phyloP scores from a whole-genome alignment of 2,329 filamentous ascomycete genomes.

The Chaetomiaceae sp. region DNA sequence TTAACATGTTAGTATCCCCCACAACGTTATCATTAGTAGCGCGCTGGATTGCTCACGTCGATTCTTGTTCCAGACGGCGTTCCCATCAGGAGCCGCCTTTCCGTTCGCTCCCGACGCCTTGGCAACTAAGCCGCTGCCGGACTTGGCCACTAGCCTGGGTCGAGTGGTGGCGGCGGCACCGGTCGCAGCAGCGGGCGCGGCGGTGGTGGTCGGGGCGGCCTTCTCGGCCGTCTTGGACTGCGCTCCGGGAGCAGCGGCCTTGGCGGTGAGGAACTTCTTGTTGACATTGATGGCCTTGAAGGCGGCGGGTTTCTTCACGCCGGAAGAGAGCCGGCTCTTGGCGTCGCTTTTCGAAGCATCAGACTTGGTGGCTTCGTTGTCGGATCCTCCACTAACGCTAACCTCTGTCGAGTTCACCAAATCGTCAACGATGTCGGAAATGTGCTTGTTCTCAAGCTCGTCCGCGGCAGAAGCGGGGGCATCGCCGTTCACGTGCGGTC shows the following conservation, averaged over 20 bases:
- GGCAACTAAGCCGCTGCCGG: slow-evolving; percentile 53
- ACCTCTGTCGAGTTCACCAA: slow-evolving; percentile 59
- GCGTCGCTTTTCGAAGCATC: slow-evolving; percentile 51
- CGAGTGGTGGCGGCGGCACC: slow-evolving; percentile 48
- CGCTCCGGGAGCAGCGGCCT: slow-evolving; percentile 45
- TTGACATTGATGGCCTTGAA: slow-evolving; percentile 87
- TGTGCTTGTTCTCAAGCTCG: slow-evolving; percentile 55
- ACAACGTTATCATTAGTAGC: not conserved
- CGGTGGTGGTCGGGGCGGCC: slow-evolving; percentile 41
- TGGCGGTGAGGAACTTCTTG: slow-evolving; percentile 75
- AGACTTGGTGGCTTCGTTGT: slow-evolving; percentile 65
- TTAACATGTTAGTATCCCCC: slow-evolving; percentile 18
- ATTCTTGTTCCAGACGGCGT: slow-evolving; percentile 85
- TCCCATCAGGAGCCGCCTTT: slow-evolving; percentile 64
- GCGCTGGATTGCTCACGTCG: slow-evolving; percentile 54
- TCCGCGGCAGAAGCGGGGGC: slow-evolving; percentile 36
- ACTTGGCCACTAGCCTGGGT: slow-evolving; percentile 72
- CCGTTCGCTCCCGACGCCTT: slow-evolving; percentile 47
- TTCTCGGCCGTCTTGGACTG: slow-evolving; percentile 51
- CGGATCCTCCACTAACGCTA: slow-evolving; percentile 69
- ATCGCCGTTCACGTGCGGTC: slow-evolving; percentile 47
- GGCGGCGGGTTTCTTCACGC: slow-evolving; percentile 68
- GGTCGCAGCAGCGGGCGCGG: slow-evolving; percentile 38
- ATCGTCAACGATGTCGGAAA: slow-evolving; percentile 54
- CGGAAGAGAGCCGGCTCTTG: slow-evolving; percentile 53